These are phyloP conservation scores for Hericium alpestre DNA, from an alignment of 768 basidiomycete genomes.

Conservation along the genomic window DNA sequence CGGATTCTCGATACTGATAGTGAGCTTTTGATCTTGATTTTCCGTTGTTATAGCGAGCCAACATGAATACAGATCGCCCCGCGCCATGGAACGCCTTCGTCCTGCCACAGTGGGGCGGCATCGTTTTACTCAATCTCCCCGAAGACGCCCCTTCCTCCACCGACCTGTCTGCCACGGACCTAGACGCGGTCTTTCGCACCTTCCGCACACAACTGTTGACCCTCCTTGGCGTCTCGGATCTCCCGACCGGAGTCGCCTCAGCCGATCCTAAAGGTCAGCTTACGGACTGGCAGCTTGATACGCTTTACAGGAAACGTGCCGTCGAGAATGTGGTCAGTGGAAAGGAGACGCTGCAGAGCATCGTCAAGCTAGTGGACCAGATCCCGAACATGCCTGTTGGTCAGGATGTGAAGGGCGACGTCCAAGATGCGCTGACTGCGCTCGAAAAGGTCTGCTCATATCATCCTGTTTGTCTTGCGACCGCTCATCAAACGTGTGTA, in stretches of 20 bases:
- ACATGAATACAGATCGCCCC: constrained; percentile 29
- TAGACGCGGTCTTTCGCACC: constrained; percentile 44
- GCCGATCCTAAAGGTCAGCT: constrained; percentile 21
- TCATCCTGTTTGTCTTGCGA: background rate
- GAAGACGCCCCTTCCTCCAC: constrained; percentile 19
- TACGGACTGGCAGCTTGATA: constrained; percentile 74
- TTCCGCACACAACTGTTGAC: constrained; percentile 66
- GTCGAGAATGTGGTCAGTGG: constrained; percentile 58
- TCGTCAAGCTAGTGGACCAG: constrained; percentile 72
- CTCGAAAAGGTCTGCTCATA: constrained; percentile 53
- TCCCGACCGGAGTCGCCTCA: constrained; percentile 38
- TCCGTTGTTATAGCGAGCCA: background rate
- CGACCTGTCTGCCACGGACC: constrained; percentile 31
- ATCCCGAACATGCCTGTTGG: constrained; percentile 91
- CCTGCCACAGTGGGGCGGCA: constrained; percentile 89
- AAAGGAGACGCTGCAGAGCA: constrained; percentile 70
- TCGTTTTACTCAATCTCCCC: constrained; percentile 64
- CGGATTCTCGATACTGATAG: constrained; percentile 49
- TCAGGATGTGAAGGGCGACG: constrained; percentile 60
- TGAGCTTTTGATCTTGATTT: constrained; percentile 13
- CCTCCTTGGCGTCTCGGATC: constrained; percentile 69
- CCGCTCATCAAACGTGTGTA: background rate
- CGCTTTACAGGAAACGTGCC: constrained; percentile 60
- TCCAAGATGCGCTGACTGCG: constrained; percentile 57
- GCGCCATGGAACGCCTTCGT: constrained; percentile 63